Percentiles rank a stretch among this genome's conserved stretches.
Conservation (phyloP, 1,139 yeast species). For the Kodamaea plutei region DNA sequence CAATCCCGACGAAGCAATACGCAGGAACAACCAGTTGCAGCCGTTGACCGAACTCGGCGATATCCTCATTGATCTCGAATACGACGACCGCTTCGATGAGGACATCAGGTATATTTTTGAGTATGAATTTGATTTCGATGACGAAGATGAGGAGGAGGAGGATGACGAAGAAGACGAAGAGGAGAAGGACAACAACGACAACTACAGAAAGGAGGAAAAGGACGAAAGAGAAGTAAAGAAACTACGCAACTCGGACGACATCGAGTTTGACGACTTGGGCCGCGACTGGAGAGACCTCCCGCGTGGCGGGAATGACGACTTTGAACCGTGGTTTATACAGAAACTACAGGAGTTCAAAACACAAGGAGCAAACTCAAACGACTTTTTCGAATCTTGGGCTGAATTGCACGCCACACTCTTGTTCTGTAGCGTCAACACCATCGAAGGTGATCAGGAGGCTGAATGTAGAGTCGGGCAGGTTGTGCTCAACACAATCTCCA, state of each 20-base stretch:
- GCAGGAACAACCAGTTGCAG: conserved; percentile 22
- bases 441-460: conserved; percentile 26
- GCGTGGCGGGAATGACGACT: conserved; percentile 45
- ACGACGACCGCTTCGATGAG: conserved; percentile 68
- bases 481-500: conserved; percentile 47
- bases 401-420: conserved; percentile 29
- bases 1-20: conserved; percentile 13
- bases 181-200: conserved; percentile 10
- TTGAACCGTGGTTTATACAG: conserved; percentile 18
- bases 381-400: conserved; percentile 29
- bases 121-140: conserved; percentile 44
- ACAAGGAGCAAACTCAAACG: conserved; percentile 17
- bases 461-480: conserved; percentile 35
- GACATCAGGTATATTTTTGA: conserved; percentile 71
- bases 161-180: conserved; percentile 8
- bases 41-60: conserved; percentile 45
- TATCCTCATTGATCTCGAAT: conserved; percentile 52
- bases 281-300: conserved; percentile 71
- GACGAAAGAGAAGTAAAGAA: too few relatives aligned
- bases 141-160: conserved; percentile 21
- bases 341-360: conserved; percentile 15
- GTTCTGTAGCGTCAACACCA: conserved; percentile 20
- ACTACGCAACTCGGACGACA: conserved; percentile 13
- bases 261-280: conserved; percentile 55
- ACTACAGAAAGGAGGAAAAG: too few relatives aligned